phyloP scores from a whole-genome alignment of 768 basidiomycete genomes.

The Russula abietina region DNA sequence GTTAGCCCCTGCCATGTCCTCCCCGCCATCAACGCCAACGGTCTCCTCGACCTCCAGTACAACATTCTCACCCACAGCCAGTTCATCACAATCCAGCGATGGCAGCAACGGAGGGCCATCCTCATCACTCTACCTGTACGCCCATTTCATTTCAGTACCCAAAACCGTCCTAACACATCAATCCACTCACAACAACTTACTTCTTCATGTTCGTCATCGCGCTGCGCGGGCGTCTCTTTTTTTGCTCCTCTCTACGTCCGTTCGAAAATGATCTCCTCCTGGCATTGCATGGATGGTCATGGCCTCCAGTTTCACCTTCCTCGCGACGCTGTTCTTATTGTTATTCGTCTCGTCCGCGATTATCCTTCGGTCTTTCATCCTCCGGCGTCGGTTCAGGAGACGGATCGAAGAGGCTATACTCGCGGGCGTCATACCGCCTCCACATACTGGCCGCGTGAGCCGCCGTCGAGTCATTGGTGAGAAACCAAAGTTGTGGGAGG shows the following conservation, averaged over 20 bases:
- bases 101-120: constrained; percentile 14
- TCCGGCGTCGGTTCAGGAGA: constrained; percentile 52
- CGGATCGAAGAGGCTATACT: constrained; percentile 49
- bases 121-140: constrained; percentile 27
- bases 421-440: constrained; percentile 43
- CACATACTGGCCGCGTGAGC: constrained; percentile 28
- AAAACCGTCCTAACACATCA: background rate
- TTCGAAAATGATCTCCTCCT: too few relatives aligned
- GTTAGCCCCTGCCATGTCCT: constrained; percentile 9
- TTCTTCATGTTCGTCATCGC: too few relatives aligned
- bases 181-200: background rate
- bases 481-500: constrained; percentile 48
- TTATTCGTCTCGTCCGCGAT: constrained; percentile 59
- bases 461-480: constrained; percentile 40
- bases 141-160: too few relatives aligned
- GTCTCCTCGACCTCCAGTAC: background rate
- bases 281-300: too few relatives aligned
- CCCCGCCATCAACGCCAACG: background rate
- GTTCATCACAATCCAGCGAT: background rate
- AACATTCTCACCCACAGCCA: background rate
- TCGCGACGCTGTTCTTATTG: constrained; percentile 64
- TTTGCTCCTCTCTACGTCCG: constrained; percentile 1
- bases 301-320: constrained; percentile 54
- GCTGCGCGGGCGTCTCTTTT: background rate
- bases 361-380: constrained; percentile 54